Conservation (phyloP, 169 alveolate species). For the Plasmodium gonderi region DNA sequence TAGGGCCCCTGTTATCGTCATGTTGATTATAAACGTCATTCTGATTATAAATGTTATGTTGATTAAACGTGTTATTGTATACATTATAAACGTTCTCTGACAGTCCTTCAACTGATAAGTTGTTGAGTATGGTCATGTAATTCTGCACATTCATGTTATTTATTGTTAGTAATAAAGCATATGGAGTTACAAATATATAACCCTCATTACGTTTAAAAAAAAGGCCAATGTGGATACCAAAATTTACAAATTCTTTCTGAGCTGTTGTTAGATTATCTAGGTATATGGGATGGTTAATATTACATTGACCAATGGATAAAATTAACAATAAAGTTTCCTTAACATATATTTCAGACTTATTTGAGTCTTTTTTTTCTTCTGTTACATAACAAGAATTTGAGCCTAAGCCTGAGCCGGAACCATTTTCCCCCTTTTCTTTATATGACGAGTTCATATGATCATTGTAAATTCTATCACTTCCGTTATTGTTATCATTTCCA, state of each 20-base stretch:
- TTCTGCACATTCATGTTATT: constrained; percentile 35
- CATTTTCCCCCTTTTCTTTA: background rate
- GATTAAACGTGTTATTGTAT: too few species aligned
- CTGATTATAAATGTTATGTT: background rate
- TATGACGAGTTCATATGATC: background rate
- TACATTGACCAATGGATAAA: constrained; percentile 82
- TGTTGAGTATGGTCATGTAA: constrained; percentile 31
- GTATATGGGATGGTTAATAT: constrained; percentile 83
- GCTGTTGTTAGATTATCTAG: constrained; percentile 77
- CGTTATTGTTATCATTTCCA: background rate
- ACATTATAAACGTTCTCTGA: constrained; percentile 1
- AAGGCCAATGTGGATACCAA: constrained; percentile 84
- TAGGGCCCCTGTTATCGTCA: background rate
- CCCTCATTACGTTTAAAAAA: constrained; percentile 73
- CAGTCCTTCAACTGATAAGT: constrained; percentile 20
- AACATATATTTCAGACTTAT: constrained; percentile 61
- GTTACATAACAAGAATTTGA: constrained; percentile 13
- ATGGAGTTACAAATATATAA: constrained; percentile 75
- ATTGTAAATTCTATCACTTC: background rate
- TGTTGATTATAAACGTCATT: background rate
- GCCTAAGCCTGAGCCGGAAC: background rate
- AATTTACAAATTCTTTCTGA: constrained; percentile 82
- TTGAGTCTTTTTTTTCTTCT: constrained; percentile 26
- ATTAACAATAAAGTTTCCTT: constrained; percentile 82
- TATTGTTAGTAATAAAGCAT: constrained; percentile 75